These are phyloP conservation scores for Cyclotella baltica DNA, from an alignment of 108 stramenopile species.

Conservation along the genomic window DNA sequence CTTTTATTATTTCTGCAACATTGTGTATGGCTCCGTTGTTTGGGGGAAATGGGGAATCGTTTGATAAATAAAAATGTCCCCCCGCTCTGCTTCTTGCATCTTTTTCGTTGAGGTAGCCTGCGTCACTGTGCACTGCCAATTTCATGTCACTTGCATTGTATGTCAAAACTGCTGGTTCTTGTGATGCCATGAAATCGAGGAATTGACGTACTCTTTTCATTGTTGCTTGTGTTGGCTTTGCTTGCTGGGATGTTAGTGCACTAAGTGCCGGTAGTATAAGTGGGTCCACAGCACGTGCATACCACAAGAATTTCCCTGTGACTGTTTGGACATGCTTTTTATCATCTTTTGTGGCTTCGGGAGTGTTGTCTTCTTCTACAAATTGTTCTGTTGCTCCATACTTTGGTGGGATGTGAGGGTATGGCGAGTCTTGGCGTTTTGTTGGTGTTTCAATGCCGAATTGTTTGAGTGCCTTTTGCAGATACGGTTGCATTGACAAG, in stretches of 20 bases:
- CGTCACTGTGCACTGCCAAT: too few relatives aligned
- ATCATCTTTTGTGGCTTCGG: neutral
- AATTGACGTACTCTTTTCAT: neutral
- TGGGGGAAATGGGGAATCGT: neutral
- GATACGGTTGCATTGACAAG: neutral
- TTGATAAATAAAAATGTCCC: neutral
- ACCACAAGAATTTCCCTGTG: neutral
- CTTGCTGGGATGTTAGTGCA: neutral
- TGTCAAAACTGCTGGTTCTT: neutral
- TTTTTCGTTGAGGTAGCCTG: too few relatives aligned
- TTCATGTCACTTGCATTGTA: too few relatives aligned
- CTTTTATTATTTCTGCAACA: too few relatives aligned
- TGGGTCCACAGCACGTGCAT: too few relatives aligned
- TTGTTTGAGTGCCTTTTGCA: too few relatives aligned
- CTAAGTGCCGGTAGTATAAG: neutral
- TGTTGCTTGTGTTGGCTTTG: neutral
- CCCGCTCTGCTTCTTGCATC: neutral
- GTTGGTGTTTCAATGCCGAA: neutral
- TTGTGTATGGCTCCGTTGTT: neutral
- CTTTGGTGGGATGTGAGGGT: neutral
- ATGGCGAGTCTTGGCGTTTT: neutral
- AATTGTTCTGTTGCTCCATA: neutral
- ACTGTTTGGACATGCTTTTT: neutral
- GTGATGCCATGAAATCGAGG: neutral
- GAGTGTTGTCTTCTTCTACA: neutral